phyloP scores from a whole-genome alignment of 2,329 filamentous ascomycete species.

The Fusarium longipes region DNA sequence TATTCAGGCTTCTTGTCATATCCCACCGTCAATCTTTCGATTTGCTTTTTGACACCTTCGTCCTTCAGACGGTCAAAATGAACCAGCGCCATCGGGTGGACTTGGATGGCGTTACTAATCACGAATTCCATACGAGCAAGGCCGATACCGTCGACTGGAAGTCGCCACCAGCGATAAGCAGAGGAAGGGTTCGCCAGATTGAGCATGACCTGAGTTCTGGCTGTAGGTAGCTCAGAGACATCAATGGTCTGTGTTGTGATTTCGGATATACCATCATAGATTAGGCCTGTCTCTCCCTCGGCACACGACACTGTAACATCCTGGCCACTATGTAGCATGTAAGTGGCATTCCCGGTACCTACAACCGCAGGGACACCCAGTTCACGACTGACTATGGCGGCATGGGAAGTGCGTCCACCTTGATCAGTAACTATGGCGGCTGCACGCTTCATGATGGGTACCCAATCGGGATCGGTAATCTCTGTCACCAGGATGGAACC shows the following conservation, averaged over 20 bases:
- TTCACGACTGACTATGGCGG: constrained; percentile 56
- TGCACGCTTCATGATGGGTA: constrained; percentile 54
- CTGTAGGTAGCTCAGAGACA: constrained; percentile 39
- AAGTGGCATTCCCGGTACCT: constrained; percentile 52
- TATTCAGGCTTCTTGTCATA: constrained; percentile 53
- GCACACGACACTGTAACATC: constrained; percentile 55
- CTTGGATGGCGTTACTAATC: constrained; percentile 51
- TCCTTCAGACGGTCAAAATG: constrained; percentile 50
- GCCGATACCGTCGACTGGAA: constrained; percentile 53
- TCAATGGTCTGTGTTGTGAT: constrained; percentile 50
- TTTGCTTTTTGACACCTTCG: constrained; percentile 40
- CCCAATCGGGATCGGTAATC: constrained; percentile 54
- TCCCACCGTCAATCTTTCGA: constrained; percentile 45
- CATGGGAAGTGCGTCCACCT: constrained; percentile 54
- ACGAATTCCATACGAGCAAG: constrained; percentile 56
- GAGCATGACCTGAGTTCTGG: constrained; percentile 52
- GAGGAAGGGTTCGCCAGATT: constrained; percentile 54
- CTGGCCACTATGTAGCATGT: constrained; percentile 51
- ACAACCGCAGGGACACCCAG: constrained; percentile 54
- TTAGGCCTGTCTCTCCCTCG: constrained; percentile 52
- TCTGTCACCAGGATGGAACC: constrained; percentile 51
- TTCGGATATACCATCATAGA: constrained; percentile 52
- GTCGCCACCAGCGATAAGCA: constrained; percentile 55
- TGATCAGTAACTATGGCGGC: constrained; percentile 53
- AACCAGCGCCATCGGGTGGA: constrained; percentile 54